Evolutionary conservation across 176 grass and related monocot species (phyloP), one percentile per base, ranked within the genome.

Genomic region (Oryza meyeriana): DNA sequence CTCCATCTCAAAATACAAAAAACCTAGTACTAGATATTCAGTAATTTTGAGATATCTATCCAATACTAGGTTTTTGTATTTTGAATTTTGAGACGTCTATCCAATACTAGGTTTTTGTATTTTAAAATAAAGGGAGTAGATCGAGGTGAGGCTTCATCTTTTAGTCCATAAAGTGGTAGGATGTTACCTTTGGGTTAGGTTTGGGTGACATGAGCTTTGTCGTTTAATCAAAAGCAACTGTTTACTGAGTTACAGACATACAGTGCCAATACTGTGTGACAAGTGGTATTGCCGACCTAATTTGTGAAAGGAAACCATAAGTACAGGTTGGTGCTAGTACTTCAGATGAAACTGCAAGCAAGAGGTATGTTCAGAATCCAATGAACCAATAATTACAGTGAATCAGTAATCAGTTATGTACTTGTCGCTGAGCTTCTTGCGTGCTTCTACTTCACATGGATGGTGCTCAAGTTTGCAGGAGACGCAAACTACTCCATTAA

Each of bases 331-430:
- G 47, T 29, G 61, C 29, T 14, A 61, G 36, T 50, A 71, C 2
- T 22, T 28, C 26, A 10, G 22, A 64, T 63, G 39, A 42, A 47
- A 71, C 32, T 70, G 63, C 10, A 47, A 47, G 13, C 22, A 78
- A 18, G 1, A 25, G 8, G 34, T 69, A 61, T 6, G 32, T 14
- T 10, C 3, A 50, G 25, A 45, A 69, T 47, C 66, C 70, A 70
- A 87, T 71, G 64, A 81, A 76, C 55, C 35, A 81, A 85, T 57
- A 57, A 80, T 76, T 42, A 38, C 71, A 85, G 1, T 4, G 24
- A 50, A 39, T 10, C 71, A 85, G 1, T 2, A 25, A 39, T 40
- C 12, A 32, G 7, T 8, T 22, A 62, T 61, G 48, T 2, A 9
- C 74, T 75, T 39, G 47, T 10, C 11, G 17, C 31, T 22, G 25